These are phyloP conservation scores for Penicillium salamii DNA, from an alignment of 495 filamentous ascomycete genomes.

Conservation along the genomic window DNA sequence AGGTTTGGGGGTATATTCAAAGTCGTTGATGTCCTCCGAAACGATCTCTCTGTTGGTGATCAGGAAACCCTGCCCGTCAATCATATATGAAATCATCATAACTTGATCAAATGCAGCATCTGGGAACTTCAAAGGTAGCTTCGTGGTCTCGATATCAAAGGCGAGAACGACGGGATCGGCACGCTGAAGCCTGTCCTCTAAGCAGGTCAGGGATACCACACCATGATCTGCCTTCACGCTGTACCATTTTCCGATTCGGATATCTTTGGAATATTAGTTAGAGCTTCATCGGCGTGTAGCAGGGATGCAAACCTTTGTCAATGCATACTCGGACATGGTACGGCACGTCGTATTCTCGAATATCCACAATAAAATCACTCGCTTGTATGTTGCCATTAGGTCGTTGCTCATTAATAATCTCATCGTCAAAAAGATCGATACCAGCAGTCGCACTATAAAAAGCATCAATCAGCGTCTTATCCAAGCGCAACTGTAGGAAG, in stretches of 20 bases:
- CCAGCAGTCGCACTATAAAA: slow-evolving; percentile 69
- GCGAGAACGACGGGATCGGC: slow-evolving; percentile 96
- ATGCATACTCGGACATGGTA: slow-evolving; percentile 99
- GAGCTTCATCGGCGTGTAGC: neutral
- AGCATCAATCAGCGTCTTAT: neutral
- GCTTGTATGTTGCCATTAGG: slow-evolving; percentile 79
- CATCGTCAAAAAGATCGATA: slow-evolving; percentile 95
- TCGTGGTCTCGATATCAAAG: slow-evolving; percentile 98
- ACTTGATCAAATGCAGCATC: slow-evolving; percentile 93
- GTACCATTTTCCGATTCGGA: slow-evolving; percentile 97
- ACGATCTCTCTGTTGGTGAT: slow-evolving; percentile 99
- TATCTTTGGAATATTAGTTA: slow-evolving; percentile 54
- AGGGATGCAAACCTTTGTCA: slow-evolving; percentile 66
- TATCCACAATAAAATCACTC: slow-evolving; percentile 97
- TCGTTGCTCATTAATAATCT: slow-evolving; percentile 80
- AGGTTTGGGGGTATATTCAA: slow-evolving; percentile 96
- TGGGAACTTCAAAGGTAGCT: slow-evolving; percentile 96
- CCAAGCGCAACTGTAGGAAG: neutral
- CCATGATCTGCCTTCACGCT: slow-evolving; percentile 93
- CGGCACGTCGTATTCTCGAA: slow-evolving; percentile 97
- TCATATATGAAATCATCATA: slow-evolving; percentile 99
- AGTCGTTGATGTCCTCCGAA: slow-evolving; percentile 95
- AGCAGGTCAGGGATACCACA: slow-evolving; percentile 69
- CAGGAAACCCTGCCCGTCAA: slow-evolving; percentile 95
- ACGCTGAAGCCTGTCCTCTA: slow-evolving; percentile 83